Percentiles rank a stretch among this genome's conserved stretches.
Conservation (phyloP, 2,329 filamentous ascomycete genomes). For the Thielaviopsis euricoi region DNA sequence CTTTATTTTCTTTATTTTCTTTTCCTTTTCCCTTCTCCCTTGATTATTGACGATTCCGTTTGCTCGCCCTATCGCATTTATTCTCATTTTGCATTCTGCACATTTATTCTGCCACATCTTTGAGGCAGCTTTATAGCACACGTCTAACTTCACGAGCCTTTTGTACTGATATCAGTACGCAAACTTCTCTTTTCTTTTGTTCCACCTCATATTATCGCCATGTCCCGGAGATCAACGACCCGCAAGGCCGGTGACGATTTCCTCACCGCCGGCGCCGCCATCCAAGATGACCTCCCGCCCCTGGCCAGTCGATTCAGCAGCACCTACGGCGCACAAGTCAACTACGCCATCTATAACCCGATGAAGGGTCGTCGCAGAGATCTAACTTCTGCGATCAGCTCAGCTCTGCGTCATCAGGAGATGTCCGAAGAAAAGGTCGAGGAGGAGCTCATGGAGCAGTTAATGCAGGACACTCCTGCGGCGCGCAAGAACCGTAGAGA, state of each 20-base stretch:
- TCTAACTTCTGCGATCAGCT: constrained; percentile 13
- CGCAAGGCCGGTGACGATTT: neutral
- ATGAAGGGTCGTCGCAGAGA: constrained; percentile 14
- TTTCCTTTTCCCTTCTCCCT: neutral
- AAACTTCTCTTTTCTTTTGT: neutral
- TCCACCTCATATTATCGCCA: neutral
- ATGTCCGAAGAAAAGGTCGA: constrained; percentile 7
- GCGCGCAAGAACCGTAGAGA: constrained; percentile 4
- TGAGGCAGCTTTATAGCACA: neutral
- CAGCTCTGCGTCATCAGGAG: constrained; percentile 12
- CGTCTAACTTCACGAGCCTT: neutral
- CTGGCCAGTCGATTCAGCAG: constrained; percentile 14
- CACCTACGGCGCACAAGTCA: constrained; percentile 15
- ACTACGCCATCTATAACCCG: constrained; percentile 14
- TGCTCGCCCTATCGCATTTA: neutral
- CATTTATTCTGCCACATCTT: neutral
- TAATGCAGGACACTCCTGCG: constrained; percentile 9
- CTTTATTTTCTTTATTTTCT: no score
- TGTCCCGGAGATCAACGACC: constrained; percentile 4
- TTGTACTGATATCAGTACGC: no score
- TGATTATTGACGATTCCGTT: neutral
- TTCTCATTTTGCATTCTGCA: neutral
- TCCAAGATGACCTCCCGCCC: constrained; percentile 14
- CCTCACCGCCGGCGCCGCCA: constrained; percentile 12
- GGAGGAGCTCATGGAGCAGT: constrained; percentile 10